A percentile compares a stretch with the other conserved stretches of the same genome.
Conservation (phyloP, 176 grass and related monocot genomes). For the Carex pumila region DNA sequence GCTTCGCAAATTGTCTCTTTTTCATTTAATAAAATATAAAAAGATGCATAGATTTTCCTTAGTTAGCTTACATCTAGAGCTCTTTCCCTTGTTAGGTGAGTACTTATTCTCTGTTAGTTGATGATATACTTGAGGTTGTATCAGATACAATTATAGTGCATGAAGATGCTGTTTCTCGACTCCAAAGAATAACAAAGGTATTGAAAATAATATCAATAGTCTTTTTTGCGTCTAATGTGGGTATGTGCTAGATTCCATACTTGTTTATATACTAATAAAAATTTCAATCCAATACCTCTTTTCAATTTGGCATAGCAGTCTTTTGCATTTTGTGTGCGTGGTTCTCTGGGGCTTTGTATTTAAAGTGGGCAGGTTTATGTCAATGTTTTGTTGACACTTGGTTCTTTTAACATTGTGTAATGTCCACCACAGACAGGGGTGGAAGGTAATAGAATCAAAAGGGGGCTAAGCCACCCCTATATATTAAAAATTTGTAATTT, state of each 20-base stretch:
- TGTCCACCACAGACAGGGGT: background rate
- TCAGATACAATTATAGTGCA: conserved; percentile 72
- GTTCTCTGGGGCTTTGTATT: background rate
- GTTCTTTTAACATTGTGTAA: background rate
- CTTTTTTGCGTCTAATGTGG: background rate
- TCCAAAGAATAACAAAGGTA: conserved; percentile 94
- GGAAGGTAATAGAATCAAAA: too few relatives aligned
- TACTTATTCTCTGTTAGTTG: conserved; percentile 72
- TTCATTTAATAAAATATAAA: background rate
- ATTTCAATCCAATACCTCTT: background rate
- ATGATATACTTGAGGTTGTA: conserved; percentile 78
- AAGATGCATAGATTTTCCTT: background rate
- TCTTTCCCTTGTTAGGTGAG: conserved; percentile 50
- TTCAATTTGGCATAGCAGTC: background rate
- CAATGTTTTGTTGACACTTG: background rate
- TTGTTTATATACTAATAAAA: background rate
- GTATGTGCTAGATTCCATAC: background rate
- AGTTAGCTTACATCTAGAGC: background rate
- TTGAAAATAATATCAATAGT: background rate
- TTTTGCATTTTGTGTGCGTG: background rate
- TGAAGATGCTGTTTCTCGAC: conserved; percentile 64
- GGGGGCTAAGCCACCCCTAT: too few relatives aligned
- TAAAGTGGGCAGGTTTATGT: background rate
- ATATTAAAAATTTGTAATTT: too few relatives aligned
- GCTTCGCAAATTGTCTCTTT: background rate